Conservation (phyloP, 228 moss, liverwort and hornwort genomes). For the Sphagnum fallax region DNA sequence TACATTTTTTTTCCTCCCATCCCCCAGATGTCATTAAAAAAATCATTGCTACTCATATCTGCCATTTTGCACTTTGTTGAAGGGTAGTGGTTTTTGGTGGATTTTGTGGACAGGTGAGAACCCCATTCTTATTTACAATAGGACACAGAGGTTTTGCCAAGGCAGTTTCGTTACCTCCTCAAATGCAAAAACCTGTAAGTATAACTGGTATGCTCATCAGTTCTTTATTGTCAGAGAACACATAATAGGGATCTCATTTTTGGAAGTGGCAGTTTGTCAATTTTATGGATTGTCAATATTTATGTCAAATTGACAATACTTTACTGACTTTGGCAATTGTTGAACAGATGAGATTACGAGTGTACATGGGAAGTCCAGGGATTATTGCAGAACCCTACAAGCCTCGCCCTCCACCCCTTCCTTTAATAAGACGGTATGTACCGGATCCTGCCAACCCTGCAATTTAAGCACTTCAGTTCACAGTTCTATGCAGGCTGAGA, state of each 20-base stretch:
- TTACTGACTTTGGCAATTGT: constrained; percentile 1
- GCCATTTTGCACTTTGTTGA: too few relatives aligned
- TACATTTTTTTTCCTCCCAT: too few relatives aligned
- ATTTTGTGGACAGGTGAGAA: constrained; percentile 9
- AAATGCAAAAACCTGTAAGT: constrained; percentile 83
- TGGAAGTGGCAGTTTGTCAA: not conserved
- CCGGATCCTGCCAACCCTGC: not conserved
- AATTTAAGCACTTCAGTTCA: too few relatives aligned
- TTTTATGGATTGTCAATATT: not conserved
- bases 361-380: constrained; percentile 95
- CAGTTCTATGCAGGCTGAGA: too few relatives aligned
- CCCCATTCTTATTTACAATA: constrained; percentile 7
- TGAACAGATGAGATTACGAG: constrained; percentile 73
- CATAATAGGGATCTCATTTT: not conserved
- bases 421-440: constrained; percentile 60
- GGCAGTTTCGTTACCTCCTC: constrained; percentile 66
- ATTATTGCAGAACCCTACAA: constrained; percentile 96
- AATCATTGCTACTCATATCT: too few relatives aligned
- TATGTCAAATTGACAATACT: not conserved
- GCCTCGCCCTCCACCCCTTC: constrained; percentile 55
- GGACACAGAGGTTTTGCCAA: constrained; percentile 70
- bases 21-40: too few relatives aligned
- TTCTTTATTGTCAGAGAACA: not conserved
- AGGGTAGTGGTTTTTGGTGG: too few relatives aligned
- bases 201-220: not conserved